Evolutionary conservation across 306 rosid species (phyloP).

Genomic region (Rosa rugosa): DNA sequence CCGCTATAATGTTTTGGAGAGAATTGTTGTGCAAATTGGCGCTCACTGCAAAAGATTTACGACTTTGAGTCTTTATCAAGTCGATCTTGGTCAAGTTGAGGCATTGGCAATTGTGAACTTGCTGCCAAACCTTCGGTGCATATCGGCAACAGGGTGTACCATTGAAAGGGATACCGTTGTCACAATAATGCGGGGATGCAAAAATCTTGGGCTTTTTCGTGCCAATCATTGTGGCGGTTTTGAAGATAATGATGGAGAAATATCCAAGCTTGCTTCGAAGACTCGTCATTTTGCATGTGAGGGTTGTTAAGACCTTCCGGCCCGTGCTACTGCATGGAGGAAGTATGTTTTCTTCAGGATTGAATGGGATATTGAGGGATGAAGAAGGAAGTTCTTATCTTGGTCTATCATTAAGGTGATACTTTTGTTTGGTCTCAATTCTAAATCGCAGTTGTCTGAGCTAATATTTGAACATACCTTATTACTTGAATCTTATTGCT

Average conservation of each 20-base stretch:
- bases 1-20: neutral
- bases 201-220: neutral
- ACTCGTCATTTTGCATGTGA: neutral
- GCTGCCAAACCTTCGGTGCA: neutral
- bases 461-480: neutral
- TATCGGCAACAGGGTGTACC: neutral
- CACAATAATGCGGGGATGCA: neutral
- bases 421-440: neutral
- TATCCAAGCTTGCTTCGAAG: neutral
- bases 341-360: neutral
- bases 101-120: neutral
- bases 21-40: neutral
- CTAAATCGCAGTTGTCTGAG: neutral
- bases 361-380: too few relatives aligned
- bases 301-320: neutral
- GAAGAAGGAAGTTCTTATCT: neutral
- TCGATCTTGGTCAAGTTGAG: neutral
- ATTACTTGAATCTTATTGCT: neutral
- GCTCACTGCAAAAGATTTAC: neutral
- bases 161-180: neutral
- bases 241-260: neutral
- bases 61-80: neutral
- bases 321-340: neutral
- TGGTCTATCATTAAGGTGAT: neutral
- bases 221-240: neutral